Percentiles rank a stretch among this genome's conserved stretches.
Conservation (phyloP, 441 rosid genomes). For the Kokia cookei region DNA sequence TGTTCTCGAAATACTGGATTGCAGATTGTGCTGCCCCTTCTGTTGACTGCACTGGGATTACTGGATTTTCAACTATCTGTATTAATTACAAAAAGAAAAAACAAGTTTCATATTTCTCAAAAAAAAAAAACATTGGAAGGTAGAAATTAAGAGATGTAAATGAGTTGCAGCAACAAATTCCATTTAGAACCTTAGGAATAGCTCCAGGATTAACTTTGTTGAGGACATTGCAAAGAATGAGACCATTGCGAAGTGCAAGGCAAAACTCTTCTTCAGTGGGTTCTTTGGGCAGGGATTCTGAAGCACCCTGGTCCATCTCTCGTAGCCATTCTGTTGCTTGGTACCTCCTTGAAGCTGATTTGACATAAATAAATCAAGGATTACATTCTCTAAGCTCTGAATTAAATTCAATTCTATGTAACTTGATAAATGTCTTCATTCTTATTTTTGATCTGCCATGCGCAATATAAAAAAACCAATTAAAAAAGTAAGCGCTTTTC, state of each 20-base stretch:
- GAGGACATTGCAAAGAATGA: constrained; percentile 93
- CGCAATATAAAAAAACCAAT: no score
- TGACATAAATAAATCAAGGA: background rate
- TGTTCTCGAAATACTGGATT: constrained; percentile 91
- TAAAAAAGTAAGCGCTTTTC: no score
- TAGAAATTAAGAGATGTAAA: background rate
- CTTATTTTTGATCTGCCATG: background rate
- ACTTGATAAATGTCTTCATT: background rate
- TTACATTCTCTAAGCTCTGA: background rate
- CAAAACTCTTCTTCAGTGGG: constrained; percentile 83
- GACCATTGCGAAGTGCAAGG: constrained; percentile 83
- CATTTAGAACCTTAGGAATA: constrained; percentile 58
- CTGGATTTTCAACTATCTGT: constrained; percentile 84
- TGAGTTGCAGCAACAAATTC: background rate
- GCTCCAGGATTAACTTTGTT: constrained; percentile 97
- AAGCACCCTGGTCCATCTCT: constrained; percentile 74
- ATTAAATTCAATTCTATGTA: background rate
- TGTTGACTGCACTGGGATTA: constrained; percentile 55
- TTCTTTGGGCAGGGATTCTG: constrained; percentile 48
- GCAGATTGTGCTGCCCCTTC: constrained; percentile 98
- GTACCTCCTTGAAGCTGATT: constrained; percentile 73
- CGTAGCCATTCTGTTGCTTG: constrained; percentile 94
- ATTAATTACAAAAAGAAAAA: background rate
- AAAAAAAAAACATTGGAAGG: background rate
- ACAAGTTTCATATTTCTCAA: background rate